Evolutionary conservation across 352 stramenopile species (phyloP).

Genomic region (Globisporangium sylvaticum): DNA sequence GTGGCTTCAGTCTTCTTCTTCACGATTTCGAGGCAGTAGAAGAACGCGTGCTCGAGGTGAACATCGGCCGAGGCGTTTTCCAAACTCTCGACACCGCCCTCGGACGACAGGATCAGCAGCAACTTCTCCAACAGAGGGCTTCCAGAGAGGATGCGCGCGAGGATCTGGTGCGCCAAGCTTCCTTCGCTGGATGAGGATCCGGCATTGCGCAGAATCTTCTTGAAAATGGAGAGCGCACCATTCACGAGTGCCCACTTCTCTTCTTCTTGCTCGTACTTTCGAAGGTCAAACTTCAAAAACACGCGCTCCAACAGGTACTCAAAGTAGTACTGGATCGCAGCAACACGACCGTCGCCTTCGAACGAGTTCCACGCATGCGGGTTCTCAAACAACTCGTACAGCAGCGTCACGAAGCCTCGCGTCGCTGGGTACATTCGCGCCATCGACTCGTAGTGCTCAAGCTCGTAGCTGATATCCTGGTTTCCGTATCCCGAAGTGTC

Average conservation of each 20-base stretch:
- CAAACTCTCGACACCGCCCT: slow-evolving; percentile 69
- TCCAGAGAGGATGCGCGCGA: slow-evolving; percentile 65
- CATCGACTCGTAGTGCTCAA: slow-evolving; percentile 83
- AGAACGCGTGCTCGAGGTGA: slow-evolving; percentile 76
- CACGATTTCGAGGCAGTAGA: slow-evolving; percentile 77
- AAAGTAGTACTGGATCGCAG: slow-evolving; percentile 84
- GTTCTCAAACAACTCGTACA: slow-evolving; percentile 77
- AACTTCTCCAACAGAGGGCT: slow-evolving; percentile 67
- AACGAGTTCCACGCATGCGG: slow-evolving; percentile 71
- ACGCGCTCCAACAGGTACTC: slow-evolving; percentile 79
- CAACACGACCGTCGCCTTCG: slow-evolving; percentile 65
- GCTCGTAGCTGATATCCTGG: slow-evolving; percentile 79
- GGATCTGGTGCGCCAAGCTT: slow-evolving; percentile 61
- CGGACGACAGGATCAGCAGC: slow-evolving; percentile 58
- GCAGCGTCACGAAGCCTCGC: slow-evolving; percentile 64
- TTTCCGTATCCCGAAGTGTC: slow-evolving; percentile 59
- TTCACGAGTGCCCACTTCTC: slow-evolving; percentile 83
- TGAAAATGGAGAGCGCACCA: slow-evolving; percentile 68
- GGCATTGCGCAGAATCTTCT: slow-evolving; percentile 61
- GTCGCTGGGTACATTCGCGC: slow-evolving; percentile 77
- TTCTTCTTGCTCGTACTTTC: slow-evolving; percentile 79
- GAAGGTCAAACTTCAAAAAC: slow-evolving; percentile 81
- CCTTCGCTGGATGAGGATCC: slow-evolving; percentile 41
- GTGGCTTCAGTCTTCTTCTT: slow-evolving; percentile 69
- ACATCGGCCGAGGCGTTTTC: slow-evolving; percentile 70